These are phyloP conservation scores for Catharanthus roseus DNA, from an alignment of 257 asterid genomes.

Conservation along the genomic window DNA sequence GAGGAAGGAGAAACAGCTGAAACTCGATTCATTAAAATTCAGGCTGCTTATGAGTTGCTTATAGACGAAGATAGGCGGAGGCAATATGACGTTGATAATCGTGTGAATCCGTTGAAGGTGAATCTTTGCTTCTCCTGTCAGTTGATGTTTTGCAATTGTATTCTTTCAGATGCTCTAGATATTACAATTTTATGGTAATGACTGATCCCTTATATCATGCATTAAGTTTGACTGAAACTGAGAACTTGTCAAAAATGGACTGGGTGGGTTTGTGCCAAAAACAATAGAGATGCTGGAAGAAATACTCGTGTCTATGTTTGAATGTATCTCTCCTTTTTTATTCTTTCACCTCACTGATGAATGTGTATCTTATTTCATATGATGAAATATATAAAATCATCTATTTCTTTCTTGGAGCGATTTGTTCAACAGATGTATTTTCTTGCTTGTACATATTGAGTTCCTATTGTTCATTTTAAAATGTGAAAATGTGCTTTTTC, in stretches of 20 bases:
- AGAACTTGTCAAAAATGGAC: background rate
- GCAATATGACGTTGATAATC: conserved; percentile 66
- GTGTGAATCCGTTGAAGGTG: conserved; percentile 92
- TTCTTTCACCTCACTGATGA: no score
- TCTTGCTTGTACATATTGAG: background rate
- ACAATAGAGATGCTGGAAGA: background rate
- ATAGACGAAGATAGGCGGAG: conserved; percentile 71
- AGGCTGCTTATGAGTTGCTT: conserved; percentile 95
- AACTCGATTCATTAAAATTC: conserved; percentile 90
- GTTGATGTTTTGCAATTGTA: conserved; percentile 9
- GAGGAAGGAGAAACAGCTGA: conserved; percentile 98
- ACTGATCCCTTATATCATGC: background rate
- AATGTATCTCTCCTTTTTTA: no score
- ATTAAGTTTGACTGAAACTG: background rate
- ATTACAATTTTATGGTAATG: background rate
- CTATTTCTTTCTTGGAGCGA: background rate
- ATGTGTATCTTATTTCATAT: no score
- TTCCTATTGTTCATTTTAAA: background rate
- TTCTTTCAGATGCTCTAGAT: background rate
- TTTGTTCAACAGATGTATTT: no score
- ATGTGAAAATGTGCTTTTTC: background rate
- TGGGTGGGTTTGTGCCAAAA: background rate
- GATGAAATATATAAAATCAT: no score
- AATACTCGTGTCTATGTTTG: no score
- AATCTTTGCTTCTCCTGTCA: conserved; percentile 9